These are phyloP conservation scores for Dentiscutata heterogama DNA, from an alignment of 371 early-diverging fungal genomes.

Conservation along the genomic window DNA sequence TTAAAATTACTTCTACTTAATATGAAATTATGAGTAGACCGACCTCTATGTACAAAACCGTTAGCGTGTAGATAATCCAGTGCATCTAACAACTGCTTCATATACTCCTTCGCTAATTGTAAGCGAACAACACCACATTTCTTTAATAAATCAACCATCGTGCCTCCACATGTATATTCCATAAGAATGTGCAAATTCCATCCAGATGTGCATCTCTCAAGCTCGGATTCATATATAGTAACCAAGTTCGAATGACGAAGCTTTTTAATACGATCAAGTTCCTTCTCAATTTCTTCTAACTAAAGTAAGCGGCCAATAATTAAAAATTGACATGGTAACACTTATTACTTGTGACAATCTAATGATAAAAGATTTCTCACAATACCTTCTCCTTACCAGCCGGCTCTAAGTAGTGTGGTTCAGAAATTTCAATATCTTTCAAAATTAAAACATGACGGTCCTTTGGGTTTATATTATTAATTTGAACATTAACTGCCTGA, in stretches of 20 bases:
- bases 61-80: slow-evolving; percentile 66
- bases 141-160: slow-evolving; percentile 57
- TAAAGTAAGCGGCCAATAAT: slow-evolving; percentile 11
- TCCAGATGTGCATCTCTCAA: slow-evolving; percentile 59
- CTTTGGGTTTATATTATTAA: slow-evolving; percentile 19
- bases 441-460: slow-evolving; percentile 46
- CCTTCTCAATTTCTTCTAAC: slow-evolving; percentile 70
- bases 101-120: slow-evolving; percentile 63
- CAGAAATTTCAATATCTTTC: slow-evolving; percentile 55
- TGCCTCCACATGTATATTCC: slow-evolving; percentile 62
- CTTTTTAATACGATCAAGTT: slow-evolving; percentile 65
- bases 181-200: slow-evolving; percentile 70
- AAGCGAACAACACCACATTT: slow-evolving; percentile 64
- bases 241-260: slow-evolving; percentile 66
- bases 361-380: neutral
- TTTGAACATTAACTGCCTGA: slow-evolving; percentile 55
- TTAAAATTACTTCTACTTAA: neutral
- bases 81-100: slow-evolving; percentile 68
- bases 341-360: neutral
- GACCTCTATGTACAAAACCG: slow-evolving; percentile 71
- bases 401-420: slow-evolving; percentile 60
- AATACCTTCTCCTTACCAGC: slow-evolving; percentile 63
- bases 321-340: neutral
- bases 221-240: slow-evolving; percentile 64
- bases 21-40: neutral